Evolutionary conservation across 192 early-diverging fungal species (phyloP).

Genomic region (Linnemannia exigua): DNA sequence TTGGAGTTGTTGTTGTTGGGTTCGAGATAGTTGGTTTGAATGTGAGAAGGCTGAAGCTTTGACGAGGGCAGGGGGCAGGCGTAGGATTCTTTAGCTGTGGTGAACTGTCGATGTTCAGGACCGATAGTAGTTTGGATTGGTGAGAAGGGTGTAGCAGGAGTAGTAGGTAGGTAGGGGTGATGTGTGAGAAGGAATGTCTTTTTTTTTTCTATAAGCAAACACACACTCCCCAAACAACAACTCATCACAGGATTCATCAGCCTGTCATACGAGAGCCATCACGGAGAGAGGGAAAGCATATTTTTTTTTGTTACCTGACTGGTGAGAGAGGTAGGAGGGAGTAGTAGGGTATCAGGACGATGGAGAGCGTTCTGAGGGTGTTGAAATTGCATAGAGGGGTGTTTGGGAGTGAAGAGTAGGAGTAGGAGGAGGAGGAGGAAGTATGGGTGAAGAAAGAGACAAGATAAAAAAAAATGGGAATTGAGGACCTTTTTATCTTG

Average conservation of each 20-base stretch:
- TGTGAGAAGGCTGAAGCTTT: background rate
- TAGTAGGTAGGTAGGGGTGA: background rate
- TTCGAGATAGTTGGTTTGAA: background rate
- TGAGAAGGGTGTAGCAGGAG: background rate
- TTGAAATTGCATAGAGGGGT: background rate
- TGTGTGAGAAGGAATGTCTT: slow-evolving; percentile 11
- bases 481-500: slow-evolving; percentile 11
- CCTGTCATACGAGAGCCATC: background rate
- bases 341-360: background rate
- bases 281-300: background rate
- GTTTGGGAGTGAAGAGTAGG: background rate
- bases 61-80: background rate
- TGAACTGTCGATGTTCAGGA: background rate
- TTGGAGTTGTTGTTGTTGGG: background rate
- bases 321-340: background rate
- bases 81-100: background rate
- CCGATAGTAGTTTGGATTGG: background rate
- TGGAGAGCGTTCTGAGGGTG: background rate
- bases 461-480: background rate
- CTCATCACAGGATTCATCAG: background rate
- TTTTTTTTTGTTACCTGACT: slow-evolving; percentile 5
- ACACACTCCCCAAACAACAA: slow-evolving; percentile 9
- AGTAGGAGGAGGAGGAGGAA: background rate
- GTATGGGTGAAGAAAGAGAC: background rate
- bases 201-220: background rate